These are phyloP conservation scores for Leccinellum albellum DNA, from an alignment of 768 basidiomycete genomes.

Conservation along the genomic window DNA sequence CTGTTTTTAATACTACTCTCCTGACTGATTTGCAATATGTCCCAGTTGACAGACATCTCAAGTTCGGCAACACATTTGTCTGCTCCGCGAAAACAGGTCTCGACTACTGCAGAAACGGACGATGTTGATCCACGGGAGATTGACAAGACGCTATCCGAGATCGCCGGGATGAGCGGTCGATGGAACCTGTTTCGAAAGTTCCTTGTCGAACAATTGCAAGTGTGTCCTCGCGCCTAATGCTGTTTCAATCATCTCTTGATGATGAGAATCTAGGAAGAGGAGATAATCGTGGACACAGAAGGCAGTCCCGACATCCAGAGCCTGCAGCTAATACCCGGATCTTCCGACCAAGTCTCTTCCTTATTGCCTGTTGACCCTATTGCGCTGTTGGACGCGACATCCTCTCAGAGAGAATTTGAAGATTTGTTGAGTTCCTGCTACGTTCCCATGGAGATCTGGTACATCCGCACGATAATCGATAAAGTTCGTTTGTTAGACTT, in stretches of 20 bases:
- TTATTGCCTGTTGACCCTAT: conserved; percentile 8
- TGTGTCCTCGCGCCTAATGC: conserved; percentile 24
- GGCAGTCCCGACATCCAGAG: conserved; percentile 2
- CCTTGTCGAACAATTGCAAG: conserved; percentile 68
- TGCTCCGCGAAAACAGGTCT: conserved; percentile 29
- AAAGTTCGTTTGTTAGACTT: conserved; percentile 50
- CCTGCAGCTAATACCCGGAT: not conserved
- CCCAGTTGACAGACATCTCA: conserved; percentile 46
- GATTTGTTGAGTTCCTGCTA: conserved; percentile 72
- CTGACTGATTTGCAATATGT: not conserved
- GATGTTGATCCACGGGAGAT: conserved; percentile 85
- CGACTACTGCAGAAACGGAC: conserved; percentile 40
- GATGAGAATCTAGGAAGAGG: conserved; percentile 15
- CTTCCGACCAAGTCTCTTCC: not conserved
- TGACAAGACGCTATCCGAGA: conserved; percentile 84
- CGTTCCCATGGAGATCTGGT: conserved; percentile 89
- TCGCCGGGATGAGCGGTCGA: conserved; percentile 84
- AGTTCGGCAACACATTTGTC: conserved; percentile 37
- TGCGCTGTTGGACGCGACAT: conserved; percentile 42
- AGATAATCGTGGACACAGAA: conserved; percentile 3
- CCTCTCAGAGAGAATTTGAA: conserved; percentile 58
- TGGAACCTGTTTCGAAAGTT: conserved; percentile 93
- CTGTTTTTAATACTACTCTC: not conserved
- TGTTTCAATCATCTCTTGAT: not conserved
- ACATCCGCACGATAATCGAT: conserved; percentile 78